Evolutionary conservation across 2,329 filamentous ascomycete species (phyloP).

Genomic region (Neonectria coccinea): DNA sequence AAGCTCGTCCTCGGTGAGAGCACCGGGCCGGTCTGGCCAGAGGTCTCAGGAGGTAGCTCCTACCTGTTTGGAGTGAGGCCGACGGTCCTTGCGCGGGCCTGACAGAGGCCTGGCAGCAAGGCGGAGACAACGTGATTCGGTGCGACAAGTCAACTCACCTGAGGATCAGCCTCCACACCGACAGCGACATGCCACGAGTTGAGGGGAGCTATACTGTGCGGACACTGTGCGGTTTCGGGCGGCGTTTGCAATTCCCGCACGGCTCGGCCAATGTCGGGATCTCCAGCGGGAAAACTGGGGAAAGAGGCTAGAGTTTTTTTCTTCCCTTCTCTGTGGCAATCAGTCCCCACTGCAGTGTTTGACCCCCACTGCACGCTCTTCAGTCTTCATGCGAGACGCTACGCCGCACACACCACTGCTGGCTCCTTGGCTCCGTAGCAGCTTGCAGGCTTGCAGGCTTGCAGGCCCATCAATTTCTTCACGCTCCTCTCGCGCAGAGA

Average conservation of each 20-base stretch:
- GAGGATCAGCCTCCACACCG: slow-evolving; percentile 37
- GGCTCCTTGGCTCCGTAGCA: slow-evolving; percentile 7
- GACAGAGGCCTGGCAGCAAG: slow-evolving; percentile 13
- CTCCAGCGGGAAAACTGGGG: slow-evolving; percentile 31
- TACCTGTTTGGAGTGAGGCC: slow-evolving; percentile 27
- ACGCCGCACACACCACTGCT: slow-evolving; percentile 12
- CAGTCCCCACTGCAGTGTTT: slow-evolving; percentile 10
- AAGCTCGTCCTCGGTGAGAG: slow-evolving; percentile 19
- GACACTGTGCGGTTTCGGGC: slow-evolving; percentile 10
- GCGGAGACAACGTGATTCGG: slow-evolving; percentile 40
- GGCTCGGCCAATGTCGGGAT: slow-evolving; percentile 45
- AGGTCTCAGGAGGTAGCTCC: slow-evolving; percentile 14
- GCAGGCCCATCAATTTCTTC: slow-evolving; percentile 13
- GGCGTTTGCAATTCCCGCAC: slow-evolving; percentile 29
- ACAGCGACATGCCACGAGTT: slow-evolving; percentile 26
- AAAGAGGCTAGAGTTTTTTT: slow-evolving; percentile 5
- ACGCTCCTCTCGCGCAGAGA: background rate
- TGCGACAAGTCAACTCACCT: slow-evolving; percentile 41
- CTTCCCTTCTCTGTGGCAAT: slow-evolving; percentile 18
- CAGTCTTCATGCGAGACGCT: slow-evolving; percentile 21
- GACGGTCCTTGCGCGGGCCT: slow-evolving; percentile 10
- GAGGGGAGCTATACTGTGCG: slow-evolving; percentile 21
- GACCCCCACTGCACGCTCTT: slow-evolving; percentile 20
- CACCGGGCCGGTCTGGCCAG: slow-evolving; percentile 28
- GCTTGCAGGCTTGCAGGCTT: slow-evolving; percentile 4